Evolutionary conservation across 2,329 filamentous ascomycete genomes (phyloP).

Genomic region (Lecanicillium sp.): DNA sequence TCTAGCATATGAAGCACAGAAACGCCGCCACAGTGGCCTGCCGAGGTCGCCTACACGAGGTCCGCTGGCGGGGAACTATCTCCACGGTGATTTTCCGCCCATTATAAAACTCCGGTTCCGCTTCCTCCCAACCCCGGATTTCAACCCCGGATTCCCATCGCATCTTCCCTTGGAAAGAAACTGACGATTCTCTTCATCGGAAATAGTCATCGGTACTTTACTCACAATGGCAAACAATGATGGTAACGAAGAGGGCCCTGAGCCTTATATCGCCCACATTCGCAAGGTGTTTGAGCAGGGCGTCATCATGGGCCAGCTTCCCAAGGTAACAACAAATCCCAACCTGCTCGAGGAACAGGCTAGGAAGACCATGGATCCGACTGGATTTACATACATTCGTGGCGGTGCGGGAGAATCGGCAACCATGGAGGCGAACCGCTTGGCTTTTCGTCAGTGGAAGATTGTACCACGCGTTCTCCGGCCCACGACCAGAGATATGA

Average conservation of each 20-base stretch:
- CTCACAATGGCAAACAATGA: slow-evolving; percentile 12
- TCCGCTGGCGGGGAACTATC: no score
- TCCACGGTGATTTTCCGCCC: no score
- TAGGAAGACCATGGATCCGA: slow-evolving; percentile 33
- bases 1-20: no score
- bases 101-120: no score
- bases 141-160: no score
- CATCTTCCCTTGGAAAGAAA: no score
- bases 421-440: slow-evolving; percentile 51
- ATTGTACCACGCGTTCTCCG: slow-evolving; percentile 45
- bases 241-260: slow-evolving; percentile 10
- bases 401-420: slow-evolving; percentile 54
- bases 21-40: no score
- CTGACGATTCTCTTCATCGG: no score
- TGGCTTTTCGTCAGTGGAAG: slow-evolving; percentile 45
- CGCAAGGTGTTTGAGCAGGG: slow-evolving; percentile 42
- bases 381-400: slow-evolving; percentile 50
- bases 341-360: slow-evolving; percentile 49
- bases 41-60: no score
- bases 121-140: no score
- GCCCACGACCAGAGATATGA: slow-evolving; percentile 37
- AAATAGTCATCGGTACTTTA: no score
- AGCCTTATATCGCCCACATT: slow-evolving; percentile 35
- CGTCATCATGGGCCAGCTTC: slow-evolving; percentile 36
- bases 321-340: slow-evolving; percentile 50